These are phyloP conservation scores for Macrolepiota albuminosa DNA, from an alignment of 768 basidiomycete genomes.

Conservation along the genomic window DNA sequence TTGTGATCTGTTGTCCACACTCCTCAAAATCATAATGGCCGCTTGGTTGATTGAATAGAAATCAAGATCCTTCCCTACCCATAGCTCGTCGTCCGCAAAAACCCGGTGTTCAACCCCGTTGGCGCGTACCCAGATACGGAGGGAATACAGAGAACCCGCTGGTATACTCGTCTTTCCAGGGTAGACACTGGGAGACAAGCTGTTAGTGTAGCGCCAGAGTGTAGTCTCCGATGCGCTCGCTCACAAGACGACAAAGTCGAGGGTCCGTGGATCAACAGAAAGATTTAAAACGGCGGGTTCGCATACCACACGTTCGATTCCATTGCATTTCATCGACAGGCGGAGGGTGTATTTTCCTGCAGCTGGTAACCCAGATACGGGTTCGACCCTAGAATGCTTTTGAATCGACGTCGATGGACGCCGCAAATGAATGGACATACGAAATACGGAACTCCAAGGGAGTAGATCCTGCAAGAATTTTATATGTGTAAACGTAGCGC, in stretches of 20 bases:
- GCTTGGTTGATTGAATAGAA: constrained; percentile 54
- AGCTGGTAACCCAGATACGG: constrained; percentile 32
- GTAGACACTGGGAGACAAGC: constrained; percentile 38
- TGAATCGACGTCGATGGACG: neutral
- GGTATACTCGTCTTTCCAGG: constrained; percentile 57
- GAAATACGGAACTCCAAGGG: constrained; percentile 47
- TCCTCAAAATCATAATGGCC: constrained; percentile 47
- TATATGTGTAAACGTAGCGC: constrained; percentile 51
- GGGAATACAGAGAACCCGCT: constrained; percentile 45
- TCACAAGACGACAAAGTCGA: constrained; percentile 64
- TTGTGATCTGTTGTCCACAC: constrained; percentile 36
- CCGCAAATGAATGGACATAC: constrained; percentile 29
- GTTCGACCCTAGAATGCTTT: constrained; percentile 36
- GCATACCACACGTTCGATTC: constrained; percentile 49
- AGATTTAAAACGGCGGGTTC: constrained; percentile 43
- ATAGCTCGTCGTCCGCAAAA: constrained; percentile 60
- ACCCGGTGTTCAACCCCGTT: constrained; percentile 57
- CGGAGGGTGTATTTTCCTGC: constrained; percentile 48
- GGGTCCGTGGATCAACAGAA: constrained; percentile 44
- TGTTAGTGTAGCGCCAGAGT: constrained; percentile 4
- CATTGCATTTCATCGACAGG: constrained; percentile 49
- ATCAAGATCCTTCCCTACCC: constrained; percentile 64
- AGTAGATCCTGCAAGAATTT: constrained; percentile 36
- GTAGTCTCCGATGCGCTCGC: constrained; percentile 21
- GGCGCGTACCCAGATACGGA: constrained; percentile 62